These are phyloP conservation scores for Dendrocalamus sinicus DNA, from an alignment of 176 grass and related monocot species.

Conservation along the genomic window DNA sequence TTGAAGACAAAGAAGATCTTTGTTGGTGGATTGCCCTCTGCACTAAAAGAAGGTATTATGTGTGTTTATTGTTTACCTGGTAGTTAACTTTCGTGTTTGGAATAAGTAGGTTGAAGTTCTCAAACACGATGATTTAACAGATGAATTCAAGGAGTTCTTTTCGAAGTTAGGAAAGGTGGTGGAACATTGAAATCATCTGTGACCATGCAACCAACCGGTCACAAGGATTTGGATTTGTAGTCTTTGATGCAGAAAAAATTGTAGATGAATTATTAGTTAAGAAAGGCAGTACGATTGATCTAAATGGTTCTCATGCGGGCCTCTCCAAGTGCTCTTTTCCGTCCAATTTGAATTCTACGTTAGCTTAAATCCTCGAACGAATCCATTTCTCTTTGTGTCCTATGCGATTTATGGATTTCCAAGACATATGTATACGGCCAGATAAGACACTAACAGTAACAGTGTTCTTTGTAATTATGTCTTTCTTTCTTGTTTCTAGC, in stretches of 20 bases:
- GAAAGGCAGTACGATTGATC: constrained; percentile 92
- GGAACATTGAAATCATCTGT: constrained; percentile 81
- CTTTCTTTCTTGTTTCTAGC: too few relatives aligned
- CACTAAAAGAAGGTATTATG: constrained; percentile 70
- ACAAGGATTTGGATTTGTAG: constrained; percentile 89
- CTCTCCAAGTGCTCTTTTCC: background rate
- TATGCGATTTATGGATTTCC: too few relatives aligned
- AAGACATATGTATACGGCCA: too few relatives aligned
- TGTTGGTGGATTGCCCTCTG: constrained; percentile 76
- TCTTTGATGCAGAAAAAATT: constrained; percentile 82
- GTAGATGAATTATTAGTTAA: constrained; percentile 94
- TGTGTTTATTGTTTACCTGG: background rate
- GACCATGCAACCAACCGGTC: constrained; percentile 77
- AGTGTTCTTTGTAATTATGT: too few relatives aligned
- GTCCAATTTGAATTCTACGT: too few relatives aligned
- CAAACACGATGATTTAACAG: constrained; percentile 47
- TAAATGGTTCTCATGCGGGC: constrained; percentile 88
- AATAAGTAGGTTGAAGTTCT: constrained; percentile 10
- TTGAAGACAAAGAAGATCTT: constrained; percentile 87
- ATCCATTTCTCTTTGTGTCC: too few relatives aligned
- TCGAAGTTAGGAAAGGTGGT: constrained; percentile 78
- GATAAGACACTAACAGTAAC: too few relatives aligned
- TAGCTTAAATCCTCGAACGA: too few relatives aligned
- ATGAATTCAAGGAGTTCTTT: constrained; percentile 88
- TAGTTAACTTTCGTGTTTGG: background rate